Percentiles rank a stretch among this genome's conserved stretches.
Conservation (phyloP, 345 rosid genomes). For the Ailanthus altissimus region DNA sequence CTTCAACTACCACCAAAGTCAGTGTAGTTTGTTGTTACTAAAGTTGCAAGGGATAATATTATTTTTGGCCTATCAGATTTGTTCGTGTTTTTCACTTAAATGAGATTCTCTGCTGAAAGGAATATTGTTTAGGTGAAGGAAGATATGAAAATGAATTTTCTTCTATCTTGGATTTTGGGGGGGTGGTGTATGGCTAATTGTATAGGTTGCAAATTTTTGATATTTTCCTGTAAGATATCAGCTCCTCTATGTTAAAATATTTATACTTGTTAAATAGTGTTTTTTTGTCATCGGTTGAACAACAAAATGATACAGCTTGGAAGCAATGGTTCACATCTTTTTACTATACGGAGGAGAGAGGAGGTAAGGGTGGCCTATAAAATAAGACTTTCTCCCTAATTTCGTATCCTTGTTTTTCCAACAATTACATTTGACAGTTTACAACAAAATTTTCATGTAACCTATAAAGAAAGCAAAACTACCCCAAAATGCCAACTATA, state of each 20-base stretch:
- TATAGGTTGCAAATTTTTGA: conserved; percentile 83
- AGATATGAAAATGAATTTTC: conserved; percentile 84
- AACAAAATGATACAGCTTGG: conserved; percentile 97
- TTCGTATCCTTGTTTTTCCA: neutral
- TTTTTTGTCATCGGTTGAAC: conserved; percentile 86
- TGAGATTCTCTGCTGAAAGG: conserved; percentile 81
- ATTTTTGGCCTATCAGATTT: conserved; percentile 87
- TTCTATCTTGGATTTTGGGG: conserved; percentile 81
- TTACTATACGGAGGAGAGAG: conserved; percentile 52
- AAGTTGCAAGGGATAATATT: conserved; percentile 87
- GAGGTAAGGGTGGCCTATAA: conserved; percentile 45
- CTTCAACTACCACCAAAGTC: conserved; percentile 69
- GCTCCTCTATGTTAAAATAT: conserved; percentile 79
- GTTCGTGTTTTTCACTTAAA: conserved; percentile 78
- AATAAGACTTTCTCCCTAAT: conserved; percentile 9
- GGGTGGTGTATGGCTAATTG: conserved; percentile 83
- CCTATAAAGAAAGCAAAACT: conserved; percentile 12
- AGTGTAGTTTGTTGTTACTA: conserved; percentile 64
- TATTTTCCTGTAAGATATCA: conserved; percentile 85
- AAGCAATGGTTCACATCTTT: conserved; percentile 74
- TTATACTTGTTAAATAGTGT: conserved; percentile 90
- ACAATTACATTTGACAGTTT: conserved; percentile 7
- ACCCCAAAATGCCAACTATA: conserved; percentile 6
- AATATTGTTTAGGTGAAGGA: conserved; percentile 66
- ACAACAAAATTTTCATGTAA: conserved; percentile 13